A percentile compares a stretch with the other conserved stretches of the same genome.
These are phyloP conservation scores for Clavispora fructus DNA, from an alignment of 805 yeast species.

Conservation along the genomic window DNA sequence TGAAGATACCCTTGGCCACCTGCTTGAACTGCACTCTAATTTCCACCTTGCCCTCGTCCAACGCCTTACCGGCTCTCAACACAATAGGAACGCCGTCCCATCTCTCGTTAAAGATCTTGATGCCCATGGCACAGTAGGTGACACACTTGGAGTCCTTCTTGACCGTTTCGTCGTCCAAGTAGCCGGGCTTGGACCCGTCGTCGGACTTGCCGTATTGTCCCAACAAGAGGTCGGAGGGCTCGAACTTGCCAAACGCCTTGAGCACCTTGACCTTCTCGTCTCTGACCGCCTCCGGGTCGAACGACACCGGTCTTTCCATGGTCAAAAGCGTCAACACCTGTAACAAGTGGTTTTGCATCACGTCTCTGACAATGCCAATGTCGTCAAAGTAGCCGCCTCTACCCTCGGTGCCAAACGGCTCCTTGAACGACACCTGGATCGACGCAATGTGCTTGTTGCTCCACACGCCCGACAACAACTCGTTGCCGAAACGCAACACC, in stretches of 20 bases:
- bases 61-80: constrained; percentile 96
- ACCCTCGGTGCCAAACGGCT: constrained; percentile 98
- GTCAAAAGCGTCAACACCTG: constrained; percentile 89
- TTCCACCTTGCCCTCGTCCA: constrained; percentile 92
- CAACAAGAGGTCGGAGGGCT: constrained; percentile 59
- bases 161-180: constrained; percentile 89
- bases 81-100: constrained; percentile 98
- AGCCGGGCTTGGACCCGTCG: constrained; percentile 88
- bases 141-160: constrained; percentile 76
- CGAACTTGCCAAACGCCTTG: constrained; percentile 70
- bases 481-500: constrained; percentile 87
- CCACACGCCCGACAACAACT: constrained; percentile 86
- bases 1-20: constrained; percentile 77
- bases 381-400: constrained; percentile 97
- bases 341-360: constrained; percentile 94
- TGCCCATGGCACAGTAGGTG: constrained; percentile 82
- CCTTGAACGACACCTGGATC: constrained; percentile 90
- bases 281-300: constrained; percentile 87
- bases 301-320: constrained; percentile 93
- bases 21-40: constrained; percentile 88
- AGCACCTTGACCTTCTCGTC: constrained; percentile 94
- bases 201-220: constrained; percentile 86
- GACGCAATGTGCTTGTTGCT: constrained; percentile 70
- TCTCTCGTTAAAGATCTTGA: constrained; percentile 83
- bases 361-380: constrained; percentile 95